Evolutionary conservation across 305 asterid genomes (phyloP).

Genomic region (Fraxinus sp.): DNA sequence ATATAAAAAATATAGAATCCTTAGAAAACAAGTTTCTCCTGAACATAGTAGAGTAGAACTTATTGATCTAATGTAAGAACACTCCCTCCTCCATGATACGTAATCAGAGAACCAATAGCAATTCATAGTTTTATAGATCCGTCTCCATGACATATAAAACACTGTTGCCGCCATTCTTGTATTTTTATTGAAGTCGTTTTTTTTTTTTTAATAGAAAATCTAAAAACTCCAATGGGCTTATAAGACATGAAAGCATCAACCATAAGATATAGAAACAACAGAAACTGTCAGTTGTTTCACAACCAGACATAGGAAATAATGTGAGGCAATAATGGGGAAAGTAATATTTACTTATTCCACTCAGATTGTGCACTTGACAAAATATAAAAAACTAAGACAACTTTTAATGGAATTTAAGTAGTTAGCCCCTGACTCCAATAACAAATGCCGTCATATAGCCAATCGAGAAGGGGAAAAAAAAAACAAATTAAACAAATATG

Average conservation of each 20-base stretch:
- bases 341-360: neutral
- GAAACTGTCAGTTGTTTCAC: neutral
- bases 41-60: constrained; percentile 6
- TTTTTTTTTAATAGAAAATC: neutral
- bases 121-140: neutral
- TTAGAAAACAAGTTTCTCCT: constrained; percentile 4
- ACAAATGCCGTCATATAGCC: neutral
- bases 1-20: neutral
- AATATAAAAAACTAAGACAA: neutral
- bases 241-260: neutral
- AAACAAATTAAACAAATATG: neutral
- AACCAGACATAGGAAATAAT: neutral
- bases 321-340: neutral
- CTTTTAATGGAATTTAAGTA: neutral
- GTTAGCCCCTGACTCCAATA: neutral
- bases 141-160: neutral
- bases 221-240: neutral
- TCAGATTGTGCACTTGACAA: neutral
- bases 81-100: neutral
- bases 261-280: neutral
- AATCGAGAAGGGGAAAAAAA: neutral
- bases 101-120: neutral
- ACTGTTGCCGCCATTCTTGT: neutral
- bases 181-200: neutral
- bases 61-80: neutral